phyloP scores from a whole-genome alignment of 129 eudicot genomes.

The Solidago caesia region DNA sequence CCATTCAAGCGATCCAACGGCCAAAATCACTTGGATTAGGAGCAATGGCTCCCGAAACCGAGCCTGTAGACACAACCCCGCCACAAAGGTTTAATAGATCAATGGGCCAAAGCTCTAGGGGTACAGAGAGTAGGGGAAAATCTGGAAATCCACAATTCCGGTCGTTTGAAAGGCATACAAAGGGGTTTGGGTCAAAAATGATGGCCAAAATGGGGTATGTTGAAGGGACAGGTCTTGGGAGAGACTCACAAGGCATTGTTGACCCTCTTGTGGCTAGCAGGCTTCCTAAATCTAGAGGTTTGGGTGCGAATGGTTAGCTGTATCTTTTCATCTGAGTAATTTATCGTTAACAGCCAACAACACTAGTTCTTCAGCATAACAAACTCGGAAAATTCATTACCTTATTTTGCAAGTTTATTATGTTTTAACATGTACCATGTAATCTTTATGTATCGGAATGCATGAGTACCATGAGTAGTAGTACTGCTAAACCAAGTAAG shows the following conservation, averaged over 20 bases:
- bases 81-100: constrained; percentile 22
- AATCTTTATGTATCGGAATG: not conserved
- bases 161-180: constrained; percentile 84
- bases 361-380: too few relatives aligned
- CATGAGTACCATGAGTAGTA: too few relatives aligned
- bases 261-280: constrained; percentile 69
- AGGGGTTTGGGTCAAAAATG: constrained; percentile 91
- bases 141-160: constrained; percentile 29
- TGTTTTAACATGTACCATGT: not conserved
- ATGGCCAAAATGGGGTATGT: constrained; percentile 93
- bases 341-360: too few relatives aligned
- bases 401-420: not conserved
- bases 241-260: constrained; percentile 76
- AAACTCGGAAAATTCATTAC: too few relatives aligned
- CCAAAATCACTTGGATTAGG: constrained; percentile 93
- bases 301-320: constrained; percentile 64
- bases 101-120: constrained; percentile 27
- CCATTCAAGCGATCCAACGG: constrained; percentile 70
- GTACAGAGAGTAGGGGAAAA: constrained; percentile 33
- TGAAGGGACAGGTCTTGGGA: constrained; percentile 83
- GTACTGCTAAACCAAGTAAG: too few relatives aligned
- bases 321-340: not conserved
- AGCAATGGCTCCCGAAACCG: constrained; percentile 54
- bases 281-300: constrained; percentile 77
- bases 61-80: constrained; percentile 26